Evolutionary conservation across 768 basidiomycete species (phyloP).

Genomic region (Heimioporus sp.): DNA sequence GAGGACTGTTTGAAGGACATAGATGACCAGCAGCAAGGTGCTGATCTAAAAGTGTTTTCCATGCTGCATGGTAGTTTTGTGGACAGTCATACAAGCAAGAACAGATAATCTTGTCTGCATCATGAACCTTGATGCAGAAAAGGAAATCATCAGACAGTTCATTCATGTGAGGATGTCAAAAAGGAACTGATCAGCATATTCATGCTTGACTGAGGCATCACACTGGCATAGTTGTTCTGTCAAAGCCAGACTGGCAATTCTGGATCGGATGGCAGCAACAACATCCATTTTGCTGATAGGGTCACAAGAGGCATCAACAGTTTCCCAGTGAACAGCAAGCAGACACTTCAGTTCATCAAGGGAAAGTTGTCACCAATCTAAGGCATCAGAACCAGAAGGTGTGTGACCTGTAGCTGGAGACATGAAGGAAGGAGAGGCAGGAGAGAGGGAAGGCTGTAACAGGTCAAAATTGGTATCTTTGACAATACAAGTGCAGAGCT

Average conservation of each 20-base stretch:
- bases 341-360: too few relatives aligned
- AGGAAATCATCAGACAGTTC: not conserved
- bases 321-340: too few relatives aligned
- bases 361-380: too few relatives aligned
- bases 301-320: too few relatives aligned
- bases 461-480: constrained; percentile 9
- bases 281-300: too few relatives aligned
- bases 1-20: not conserved
- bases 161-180: not conserved
- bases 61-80: not conserved
- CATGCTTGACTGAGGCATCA: not conserved
- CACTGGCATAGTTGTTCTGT: not conserved
- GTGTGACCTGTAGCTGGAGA: too few relatives aligned
- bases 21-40: not conserved
- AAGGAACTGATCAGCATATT: not conserved
- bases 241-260: not conserved
- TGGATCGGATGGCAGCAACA: not conserved
- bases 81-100: not conserved
- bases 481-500: not conserved
- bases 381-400: too few relatives aligned
- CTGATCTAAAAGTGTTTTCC: not conserved
- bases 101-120: not conserved
- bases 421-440: too few relatives aligned
- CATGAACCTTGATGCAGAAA: not conserved
- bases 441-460: too few relatives aligned